Base-by-base conservation (phyloP, 2,329 filamentous ascomycete species). In the Xylariaceae sp. region DNA sequence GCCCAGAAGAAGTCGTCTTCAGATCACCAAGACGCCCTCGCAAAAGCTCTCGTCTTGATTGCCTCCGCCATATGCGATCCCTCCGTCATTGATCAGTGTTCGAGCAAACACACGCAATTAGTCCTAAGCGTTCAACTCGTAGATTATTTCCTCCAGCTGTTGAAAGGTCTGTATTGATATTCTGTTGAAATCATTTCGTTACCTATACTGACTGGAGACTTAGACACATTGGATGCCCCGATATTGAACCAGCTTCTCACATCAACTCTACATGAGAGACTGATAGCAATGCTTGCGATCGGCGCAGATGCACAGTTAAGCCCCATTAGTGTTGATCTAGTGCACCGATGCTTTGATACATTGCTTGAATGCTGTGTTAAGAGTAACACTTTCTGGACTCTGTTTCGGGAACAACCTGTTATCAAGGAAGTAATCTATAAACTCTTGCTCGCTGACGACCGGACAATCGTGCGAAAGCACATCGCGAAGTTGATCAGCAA, bases 21-120 rank as follows among this genome's bases (percentile, higher is more conserved):
- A 14, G 54, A 57, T 16, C 55, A 64, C 35, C 50, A 63, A 32
- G 64, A 67, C 16, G 64, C 66, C 33, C 50, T 75, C 3, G 54
- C 65, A n/a, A 72, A 69, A 49, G 71, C 71, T 3, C 64, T 84
- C 45, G 68, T 67, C 6, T 68, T 85, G 22, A 65, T 86, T 19
- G 74, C 83, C 23, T 68, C 75, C 16, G 82, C 82, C 6, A 73
- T 88, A 40, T 79, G 76, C 11, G 76, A 83, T 47, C 67, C 73
- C 20, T 69, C 76, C 17, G 68, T 85, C 49, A 65, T 77, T 12
- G 68, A 71, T 7, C 64, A 62, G 33, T 70, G 73, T 45, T 60
- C 64, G 8, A 70, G 65, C 38, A 67, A 68, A 42, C 63, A 67
- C 29, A 59, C 79, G 38, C 74, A 70, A 49, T 67, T 76, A 22